Conservation (phyloP, 345 rosid species). For the Lumnitzera racemosa region DNA sequence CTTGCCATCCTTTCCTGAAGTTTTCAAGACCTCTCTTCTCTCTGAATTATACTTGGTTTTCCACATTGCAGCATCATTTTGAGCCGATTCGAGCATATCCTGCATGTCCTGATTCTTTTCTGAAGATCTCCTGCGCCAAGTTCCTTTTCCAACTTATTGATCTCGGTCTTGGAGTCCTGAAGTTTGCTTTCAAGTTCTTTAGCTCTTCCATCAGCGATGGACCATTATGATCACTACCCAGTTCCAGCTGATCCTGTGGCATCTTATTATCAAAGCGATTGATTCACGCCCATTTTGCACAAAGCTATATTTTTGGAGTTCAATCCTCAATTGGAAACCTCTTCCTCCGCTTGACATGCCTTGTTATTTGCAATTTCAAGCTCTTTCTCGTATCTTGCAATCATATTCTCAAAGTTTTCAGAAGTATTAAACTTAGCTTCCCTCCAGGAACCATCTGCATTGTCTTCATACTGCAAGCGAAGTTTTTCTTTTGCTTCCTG, state of each 20-base stretch:
- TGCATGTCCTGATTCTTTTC: constrained; percentile 27
- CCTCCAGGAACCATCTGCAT: constrained; percentile 23
- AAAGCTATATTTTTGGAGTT: constrained; percentile 37
- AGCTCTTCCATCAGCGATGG: constrained; percentile 45
- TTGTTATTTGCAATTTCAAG: constrained; percentile 43
- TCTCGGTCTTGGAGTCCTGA: constrained; percentile 46
- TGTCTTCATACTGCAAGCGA: constrained; percentile 35
- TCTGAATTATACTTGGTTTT: constrained; percentile 43
- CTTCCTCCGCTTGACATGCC: constrained; percentile 41
- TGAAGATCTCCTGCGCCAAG: constrained; percentile 26
- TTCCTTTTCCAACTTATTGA: constrained; percentile 29
- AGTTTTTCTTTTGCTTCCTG: constrained; percentile 50
- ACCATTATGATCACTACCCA: constrained; percentile 15
- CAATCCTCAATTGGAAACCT: constrained; percentile 39
- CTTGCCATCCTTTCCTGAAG: constrained; percentile 46
- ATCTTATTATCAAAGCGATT: constrained; percentile 16
- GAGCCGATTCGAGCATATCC: constrained; percentile 39
- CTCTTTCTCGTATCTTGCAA: constrained; percentile 48
- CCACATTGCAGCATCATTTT: constrained; percentile 35
- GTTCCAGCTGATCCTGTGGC: constrained; percentile 18
- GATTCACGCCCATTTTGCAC: constrained; percentile 22
- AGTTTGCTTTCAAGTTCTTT: constrained; percentile 44
- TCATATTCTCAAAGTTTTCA: constrained; percentile 32
- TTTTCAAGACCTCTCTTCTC: constrained; percentile 46
- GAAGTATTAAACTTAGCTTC: constrained; percentile 22